A percentile compares a stretch with the other conserved stretches of the same genome.
These are phyloP conservation scores for Ensete glaucum DNA, from an alignment of 176 grass and related monocot genomes.

Conservation along the genomic window DNA sequence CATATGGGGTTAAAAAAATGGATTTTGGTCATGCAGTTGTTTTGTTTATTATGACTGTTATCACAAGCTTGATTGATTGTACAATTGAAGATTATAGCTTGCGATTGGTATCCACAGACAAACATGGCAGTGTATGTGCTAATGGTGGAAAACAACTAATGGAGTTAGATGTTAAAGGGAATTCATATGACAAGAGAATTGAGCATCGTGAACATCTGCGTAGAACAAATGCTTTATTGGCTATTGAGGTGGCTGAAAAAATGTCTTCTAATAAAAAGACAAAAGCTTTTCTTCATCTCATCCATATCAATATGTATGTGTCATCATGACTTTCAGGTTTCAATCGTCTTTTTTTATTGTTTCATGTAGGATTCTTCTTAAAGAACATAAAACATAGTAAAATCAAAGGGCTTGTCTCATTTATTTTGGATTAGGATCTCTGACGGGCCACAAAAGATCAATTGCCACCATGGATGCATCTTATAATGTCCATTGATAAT, in stretches of 20 bases:
- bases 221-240: conserved; percentile 49
- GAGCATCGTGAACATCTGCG: conserved; percentile 52
- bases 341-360: too few relatives aligned
- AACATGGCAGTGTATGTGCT: conserved; percentile 24
- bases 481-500: too few relatives aligned
- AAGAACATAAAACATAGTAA: too few relatives aligned
- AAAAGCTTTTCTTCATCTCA: conserved; percentile 60
- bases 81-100: conserved; percentile 69
- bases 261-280: conserved; percentile 68
- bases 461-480: too few relatives aligned
- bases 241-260: conserved; percentile 63
- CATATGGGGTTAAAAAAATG: conserved; percentile 26
- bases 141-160: conserved; percentile 32
- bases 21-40: conserved; percentile 54
- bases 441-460: too few relatives aligned
- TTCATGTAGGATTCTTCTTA: too few relatives aligned
- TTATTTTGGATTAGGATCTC: too few relatives aligned
- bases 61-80: conserved; percentile 57
- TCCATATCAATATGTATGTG: conserved; percentile 76
- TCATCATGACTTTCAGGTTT: conserved; percentile 6
- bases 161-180: conserved; percentile 48
- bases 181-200: conserved; percentile 30
- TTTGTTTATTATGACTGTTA: conserved; percentile 44
- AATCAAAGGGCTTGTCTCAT: too few relatives aligned
- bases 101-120: conserved; percentile 19